Conservation (phyloP, 805 yeast genomes). For the Cyberlindnera xishuangbannaensis region DNA sequence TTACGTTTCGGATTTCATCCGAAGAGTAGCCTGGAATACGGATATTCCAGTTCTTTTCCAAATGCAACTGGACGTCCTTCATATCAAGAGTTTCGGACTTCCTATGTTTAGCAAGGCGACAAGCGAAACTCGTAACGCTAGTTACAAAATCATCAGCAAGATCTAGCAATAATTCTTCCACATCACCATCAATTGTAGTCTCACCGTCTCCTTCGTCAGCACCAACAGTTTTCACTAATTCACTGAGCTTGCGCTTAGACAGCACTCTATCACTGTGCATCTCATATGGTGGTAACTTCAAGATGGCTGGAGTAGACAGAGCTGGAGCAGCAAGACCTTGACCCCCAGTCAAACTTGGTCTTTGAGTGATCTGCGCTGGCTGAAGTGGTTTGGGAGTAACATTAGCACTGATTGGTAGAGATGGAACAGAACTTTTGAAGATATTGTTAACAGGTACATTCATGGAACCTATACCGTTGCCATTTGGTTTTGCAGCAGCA, state of each 20-base stretch:
- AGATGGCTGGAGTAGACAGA: constrained; percentile 67
- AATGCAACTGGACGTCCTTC: constrained; percentile 83
- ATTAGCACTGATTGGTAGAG: constrained; percentile 66
- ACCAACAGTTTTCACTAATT: constrained; percentile 76
- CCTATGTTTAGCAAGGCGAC: constrained; percentile 91
- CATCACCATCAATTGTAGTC: constrained; percentile 89
- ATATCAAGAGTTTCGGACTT: constrained; percentile 83
- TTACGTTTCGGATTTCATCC: constrained; percentile 78
- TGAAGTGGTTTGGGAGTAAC: constrained; percentile 60
- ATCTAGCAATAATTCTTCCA: constrained; percentile 84
- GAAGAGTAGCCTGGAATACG: constrained; percentile 89
- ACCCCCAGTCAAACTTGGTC: constrained; percentile 86
- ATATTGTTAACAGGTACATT: constrained; percentile 25
- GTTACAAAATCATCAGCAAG: constrained; percentile 93
- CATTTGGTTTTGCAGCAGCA: constrained; percentile 40
- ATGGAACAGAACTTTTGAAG: constrained; percentile 44
- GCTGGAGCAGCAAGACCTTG: constrained; percentile 66
- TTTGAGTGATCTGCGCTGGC: constrained; percentile 59
- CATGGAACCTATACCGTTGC: constrained; percentile 21
- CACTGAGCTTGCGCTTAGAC: constrained; percentile 84
- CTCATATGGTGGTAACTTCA: constrained; percentile 77
- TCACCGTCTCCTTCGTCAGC: constrained; percentile 89
- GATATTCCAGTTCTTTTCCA: constrained; percentile 92
- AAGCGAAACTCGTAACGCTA: constrained; percentile 88
- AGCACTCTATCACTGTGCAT: constrained; percentile 76